Percentiles rank a stretch among this genome's conserved stretches.
phyloP scores from a whole-genome alignment of 495 filamentous ascomycete genomes.

The Penicillium manginii region DNA sequence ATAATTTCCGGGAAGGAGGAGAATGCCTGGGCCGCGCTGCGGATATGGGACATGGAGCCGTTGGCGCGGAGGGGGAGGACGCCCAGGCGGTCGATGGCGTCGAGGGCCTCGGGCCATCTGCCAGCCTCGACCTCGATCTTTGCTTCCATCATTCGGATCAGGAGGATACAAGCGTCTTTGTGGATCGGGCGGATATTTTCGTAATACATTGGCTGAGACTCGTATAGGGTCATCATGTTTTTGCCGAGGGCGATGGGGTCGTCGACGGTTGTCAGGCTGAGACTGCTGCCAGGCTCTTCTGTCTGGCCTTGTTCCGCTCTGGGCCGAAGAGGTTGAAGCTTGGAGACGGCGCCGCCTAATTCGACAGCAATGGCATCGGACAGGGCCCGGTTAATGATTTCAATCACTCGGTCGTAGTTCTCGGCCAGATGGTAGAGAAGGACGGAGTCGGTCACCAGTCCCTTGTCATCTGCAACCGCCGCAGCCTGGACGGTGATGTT shows the following conservation, averaged over 20 bases:
- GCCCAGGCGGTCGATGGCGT: slow-evolving; percentile 72
- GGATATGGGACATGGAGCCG: slow-evolving; percentile 73
- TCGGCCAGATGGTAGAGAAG: slow-evolving; percentile 92
- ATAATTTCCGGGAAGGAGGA: slow-evolving; percentile 73
- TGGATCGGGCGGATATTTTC: slow-evolving; percentile 67
- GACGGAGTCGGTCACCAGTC: slow-evolving; percentile 88
- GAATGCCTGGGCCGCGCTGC: slow-evolving; percentile 75
- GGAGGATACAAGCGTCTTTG: slow-evolving; percentile 67
- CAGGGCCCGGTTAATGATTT: slow-evolving; percentile 86
- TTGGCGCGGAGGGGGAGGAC: slow-evolving; percentile 76
- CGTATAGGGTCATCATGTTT: slow-evolving; percentile 82
- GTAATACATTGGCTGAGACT: slow-evolving; percentile 72
- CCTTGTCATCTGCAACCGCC: slow-evolving; percentile 88
- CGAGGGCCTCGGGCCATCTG: slow-evolving; percentile 76
- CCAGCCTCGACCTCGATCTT: slow-evolving; percentile 70
- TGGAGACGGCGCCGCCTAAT: slow-evolving; percentile 73
- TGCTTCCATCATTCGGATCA: slow-evolving; percentile 78
- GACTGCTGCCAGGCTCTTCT: slow-evolving; percentile 56
- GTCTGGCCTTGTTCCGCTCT: slow-evolving; percentile 35
- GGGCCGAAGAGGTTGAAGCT: slow-evolving; percentile 78
- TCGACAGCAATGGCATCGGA: slow-evolving; percentile 84
- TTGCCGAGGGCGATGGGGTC: slow-evolving; percentile 78
- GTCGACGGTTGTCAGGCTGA: slow-evolving; percentile 84
- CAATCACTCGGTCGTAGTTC: slow-evolving; percentile 89
- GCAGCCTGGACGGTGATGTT: slow-evolving; percentile 90